A percentile compares a stretch with the other conserved stretches of the same genome.
phyloP scores from a whole-genome alignment of 371 early-diverging fungal genomes.

The Apophysomyces ossiformis region DNA sequence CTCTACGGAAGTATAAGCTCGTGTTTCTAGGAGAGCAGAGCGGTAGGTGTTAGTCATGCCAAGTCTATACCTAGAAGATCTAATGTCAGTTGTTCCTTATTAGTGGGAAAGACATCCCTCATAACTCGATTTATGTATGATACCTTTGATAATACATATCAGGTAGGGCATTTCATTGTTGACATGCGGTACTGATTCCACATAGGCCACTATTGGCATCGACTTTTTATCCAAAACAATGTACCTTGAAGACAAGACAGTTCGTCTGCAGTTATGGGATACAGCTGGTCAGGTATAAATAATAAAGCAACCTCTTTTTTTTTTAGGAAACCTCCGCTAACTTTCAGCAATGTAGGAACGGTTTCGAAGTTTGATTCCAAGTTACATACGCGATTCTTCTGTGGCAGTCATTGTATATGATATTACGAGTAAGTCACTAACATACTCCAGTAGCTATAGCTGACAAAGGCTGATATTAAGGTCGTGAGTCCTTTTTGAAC shows the following conservation, averaged over 20 bases:
- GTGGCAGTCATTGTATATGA: constrained; percentile 98
- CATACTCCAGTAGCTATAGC: not conserved
- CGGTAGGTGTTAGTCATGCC: constrained; percentile 57
- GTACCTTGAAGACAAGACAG: constrained; percentile 95
- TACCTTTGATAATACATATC: constrained; percentile 97
- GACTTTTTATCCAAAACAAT: constrained; percentile 99
- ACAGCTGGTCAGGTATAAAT: constrained; percentile 96
- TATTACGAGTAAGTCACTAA: constrained; percentile 74
- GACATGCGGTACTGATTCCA: not conserved
- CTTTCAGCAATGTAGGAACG: constrained; percentile 66
- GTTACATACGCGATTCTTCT: constrained; percentile 98
- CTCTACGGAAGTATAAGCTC: constrained; percentile 87
- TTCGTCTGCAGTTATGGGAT: constrained; percentile 99
- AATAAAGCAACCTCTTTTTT: not conserved
- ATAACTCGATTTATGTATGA: constrained; percentile 99
- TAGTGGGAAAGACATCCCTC: constrained; percentile 99
- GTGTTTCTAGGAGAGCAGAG: constrained; percentile 97
- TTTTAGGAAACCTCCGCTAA: not conserved
- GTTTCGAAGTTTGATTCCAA: constrained; percentile 96
- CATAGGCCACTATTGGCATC: constrained; percentile 98
- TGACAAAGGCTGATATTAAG: constrained; percentile 38
- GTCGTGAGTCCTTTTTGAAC: constrained; percentile 91
- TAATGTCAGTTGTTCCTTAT: not conserved
- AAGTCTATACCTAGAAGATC: not conserved
- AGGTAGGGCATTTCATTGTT: constrained; percentile 53